Percentiles rank a stretch among this genome's conserved stretches.
Conservation (phyloP, 1,284 basidiomycete species). For the Ceratobasidium sp. region DNA sequence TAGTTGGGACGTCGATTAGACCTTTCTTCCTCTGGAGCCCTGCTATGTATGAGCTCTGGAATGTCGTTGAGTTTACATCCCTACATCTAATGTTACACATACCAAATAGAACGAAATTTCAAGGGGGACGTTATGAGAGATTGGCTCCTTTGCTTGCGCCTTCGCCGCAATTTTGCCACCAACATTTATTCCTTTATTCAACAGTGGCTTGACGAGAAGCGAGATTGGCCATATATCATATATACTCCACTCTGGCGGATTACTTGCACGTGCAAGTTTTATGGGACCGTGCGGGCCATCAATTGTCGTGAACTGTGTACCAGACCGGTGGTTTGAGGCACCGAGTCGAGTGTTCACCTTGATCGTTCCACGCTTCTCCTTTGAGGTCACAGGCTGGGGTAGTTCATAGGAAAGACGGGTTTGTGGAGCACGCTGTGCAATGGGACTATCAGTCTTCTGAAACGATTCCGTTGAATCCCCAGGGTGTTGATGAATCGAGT, state of each 20-base stretch:
- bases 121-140: constrained; percentile 72
- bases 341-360: constrained; percentile 49
- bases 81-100: constrained; percentile 44
- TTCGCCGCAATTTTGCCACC: constrained; percentile 66
- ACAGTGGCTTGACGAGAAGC: constrained; percentile 57
- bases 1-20: constrained; percentile 66
- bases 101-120: constrained; percentile 78
- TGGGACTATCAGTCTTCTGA: background rate
- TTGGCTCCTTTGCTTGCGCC: constrained; percentile 57
- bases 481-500: constrained; percentile 47
- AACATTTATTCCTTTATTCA: constrained; percentile 58
- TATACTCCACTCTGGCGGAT: constrained; percentile 67
- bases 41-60: constrained; percentile 69
- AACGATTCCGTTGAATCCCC: background rate
- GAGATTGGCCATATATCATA: constrained; percentile 75
- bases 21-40: constrained; percentile 64
- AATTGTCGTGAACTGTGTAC: background rate
- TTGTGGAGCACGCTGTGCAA: too few species aligned
- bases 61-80: background rate
- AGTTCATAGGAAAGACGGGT: background rate
- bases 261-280: constrained; percentile 60
- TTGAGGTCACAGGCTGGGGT: background rate
- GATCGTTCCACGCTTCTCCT: constrained; percentile 40
- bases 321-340: background rate
- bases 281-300: constrained; percentile 23